Base-by-base conservation (phyloP, 768 basidiomycete genomes). In the Kwoniella sp. region DNA sequence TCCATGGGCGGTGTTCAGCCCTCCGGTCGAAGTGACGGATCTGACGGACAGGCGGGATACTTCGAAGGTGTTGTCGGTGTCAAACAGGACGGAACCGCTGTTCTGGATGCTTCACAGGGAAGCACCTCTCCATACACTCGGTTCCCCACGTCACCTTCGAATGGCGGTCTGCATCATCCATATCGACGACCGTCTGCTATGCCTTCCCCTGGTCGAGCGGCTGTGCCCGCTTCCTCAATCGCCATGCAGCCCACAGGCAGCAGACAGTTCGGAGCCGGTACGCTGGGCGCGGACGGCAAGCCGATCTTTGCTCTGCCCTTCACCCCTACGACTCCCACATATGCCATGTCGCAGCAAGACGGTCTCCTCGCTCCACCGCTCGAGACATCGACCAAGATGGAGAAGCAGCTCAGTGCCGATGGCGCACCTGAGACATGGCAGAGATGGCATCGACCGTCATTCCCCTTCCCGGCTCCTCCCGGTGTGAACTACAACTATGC, bases 391-490 rank as follows among this genome's bases (percentile, higher is more conserved):
- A 30, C 51, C 55, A 55, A 69, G 62, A 73, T 71, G 69, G 69
- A 72, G 57, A 70, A 67, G 49, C 64, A 66, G 33, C 49, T 22
- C 2, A 67, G 73, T 29, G 51, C 26, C 9, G 67, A 67, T 33
- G 68, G 63, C 29, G 40, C 24, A 24, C 61, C 59, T 30, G 62
- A 60, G 37, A 64, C 67, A 30, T 69, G 68, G 69, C 70, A 65
- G 50, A 67, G 74, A 59, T 74, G 72, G 77, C 78, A 79, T 57
- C 66, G 78, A 33, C 76, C 78, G 1, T 76, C 74, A 5, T 79
- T 79, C 74, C 78, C 78, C 17, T 79, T 79, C 70, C 78, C 78
- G 15, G 64, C 67, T 24, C 68, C 71, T 29, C 63, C 71, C 21
- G 68, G 65, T 12, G 50, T 65, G 1, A 61, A 66, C 60, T 70